Conservation (phyloP, 805 yeast genomes). For the Sugiyamaella qingdaonensis region DNA sequence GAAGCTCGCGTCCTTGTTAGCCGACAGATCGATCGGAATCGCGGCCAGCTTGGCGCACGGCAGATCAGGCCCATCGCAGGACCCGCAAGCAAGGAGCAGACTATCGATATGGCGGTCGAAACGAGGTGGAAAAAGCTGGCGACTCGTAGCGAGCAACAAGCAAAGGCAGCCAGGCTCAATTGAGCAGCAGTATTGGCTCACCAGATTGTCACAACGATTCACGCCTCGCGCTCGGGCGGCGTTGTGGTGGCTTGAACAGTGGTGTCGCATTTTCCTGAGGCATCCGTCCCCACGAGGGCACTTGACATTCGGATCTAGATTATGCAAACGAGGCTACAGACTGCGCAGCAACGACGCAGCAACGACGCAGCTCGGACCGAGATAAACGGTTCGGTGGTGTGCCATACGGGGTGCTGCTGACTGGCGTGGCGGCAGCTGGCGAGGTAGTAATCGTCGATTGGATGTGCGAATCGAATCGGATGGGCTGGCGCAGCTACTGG, state of each 20-base stretch:
- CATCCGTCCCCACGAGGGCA: no score
- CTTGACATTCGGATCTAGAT: no score
- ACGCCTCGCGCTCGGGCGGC: neutral
- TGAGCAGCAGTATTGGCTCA: neutral
- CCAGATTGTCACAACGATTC: neutral
- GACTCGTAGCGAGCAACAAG: neutral
- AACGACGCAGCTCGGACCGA: no score
- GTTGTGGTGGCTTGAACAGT: neutral
- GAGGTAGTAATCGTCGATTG: no score
- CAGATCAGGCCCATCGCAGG: neutral
- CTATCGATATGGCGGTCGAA: neutral
- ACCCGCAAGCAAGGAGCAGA: neutral
- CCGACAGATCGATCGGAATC: neutral
- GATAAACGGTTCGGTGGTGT: no score
- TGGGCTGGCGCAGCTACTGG: no score
- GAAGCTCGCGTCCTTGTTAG: neutral
- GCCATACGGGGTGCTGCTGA: no score
- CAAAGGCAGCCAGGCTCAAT: neutral
- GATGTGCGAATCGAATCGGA: no score
- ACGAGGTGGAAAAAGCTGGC: neutral
- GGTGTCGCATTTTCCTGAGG: no score
- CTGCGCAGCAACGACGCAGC: no score
- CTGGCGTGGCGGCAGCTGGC: no score
- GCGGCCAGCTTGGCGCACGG: neutral
- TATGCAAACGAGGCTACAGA: no score